A percentile compares a stretch with the other conserved stretches of the same genome.
Evolutionary conservation across 192 early-diverging fungal genomes (phyloP).

Genomic region (Backusella australiensis): DNA sequence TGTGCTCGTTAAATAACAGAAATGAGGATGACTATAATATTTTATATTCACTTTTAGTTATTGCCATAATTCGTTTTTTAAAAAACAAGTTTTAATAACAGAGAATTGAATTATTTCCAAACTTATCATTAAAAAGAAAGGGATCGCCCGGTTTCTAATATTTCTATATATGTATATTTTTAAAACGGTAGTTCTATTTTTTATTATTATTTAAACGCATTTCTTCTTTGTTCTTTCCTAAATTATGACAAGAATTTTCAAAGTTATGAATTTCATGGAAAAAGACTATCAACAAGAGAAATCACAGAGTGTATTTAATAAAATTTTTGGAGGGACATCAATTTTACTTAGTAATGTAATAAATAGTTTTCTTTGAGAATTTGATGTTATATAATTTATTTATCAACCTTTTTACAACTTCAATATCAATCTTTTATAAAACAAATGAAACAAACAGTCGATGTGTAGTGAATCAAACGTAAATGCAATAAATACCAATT

Average conservation of each 20-base stretch:
- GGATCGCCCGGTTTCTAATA: background rate
- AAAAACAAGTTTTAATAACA: background rate
- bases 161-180: background rate
- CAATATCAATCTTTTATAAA: background rate
- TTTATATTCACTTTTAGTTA: background rate
- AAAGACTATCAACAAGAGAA: background rate
- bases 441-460: background rate
- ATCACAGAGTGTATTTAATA: background rate
- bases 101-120: background rate
- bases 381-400: background rate
- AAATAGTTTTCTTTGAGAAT: background rate
- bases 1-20: background rate
- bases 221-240: background rate
- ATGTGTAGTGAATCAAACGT: background rate
- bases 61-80: background rate
- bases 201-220: background rate
- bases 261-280: background rate
- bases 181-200: background rate
- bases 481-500: slow-evolving; percentile 7
- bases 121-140: background rate
- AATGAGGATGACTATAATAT: background rate
- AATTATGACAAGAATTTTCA: background rate
- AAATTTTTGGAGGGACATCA: background rate
- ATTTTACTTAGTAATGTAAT: background rate
- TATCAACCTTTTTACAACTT: background rate